Conservation (phyloP, 306 rosid species). For the apple (Malus domestica) region DNA sequence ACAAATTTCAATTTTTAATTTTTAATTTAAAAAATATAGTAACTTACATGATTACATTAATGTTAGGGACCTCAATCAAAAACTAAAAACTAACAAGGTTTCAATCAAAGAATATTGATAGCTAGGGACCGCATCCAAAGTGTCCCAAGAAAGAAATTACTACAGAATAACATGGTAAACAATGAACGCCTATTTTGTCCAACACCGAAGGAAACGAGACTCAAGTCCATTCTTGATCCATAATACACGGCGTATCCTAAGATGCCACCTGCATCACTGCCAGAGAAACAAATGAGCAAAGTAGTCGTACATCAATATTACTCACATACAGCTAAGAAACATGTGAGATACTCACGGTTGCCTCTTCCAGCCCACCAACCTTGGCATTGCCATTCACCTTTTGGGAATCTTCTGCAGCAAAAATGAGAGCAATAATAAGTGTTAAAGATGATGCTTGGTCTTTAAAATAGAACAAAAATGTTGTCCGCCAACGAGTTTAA, state of each 20-base stretch:
- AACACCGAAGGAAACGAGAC: constrained; percentile 25
- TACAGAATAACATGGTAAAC: background rate
- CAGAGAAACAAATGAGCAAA: constrained; percentile 9
- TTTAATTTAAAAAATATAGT: too few species aligned
- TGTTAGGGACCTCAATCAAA: too few species aligned
- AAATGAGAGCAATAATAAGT: background rate
- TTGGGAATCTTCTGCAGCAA: constrained; percentile 59
- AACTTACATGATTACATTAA: too few species aligned
- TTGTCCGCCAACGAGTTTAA: background rate
- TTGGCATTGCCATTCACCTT: constrained; percentile 64
- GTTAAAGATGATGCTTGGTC: background rate
- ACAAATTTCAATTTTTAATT: too few species aligned
- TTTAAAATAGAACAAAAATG: background rate
- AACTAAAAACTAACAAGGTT: too few species aligned
- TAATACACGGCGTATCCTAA: background rate
- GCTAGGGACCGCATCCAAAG: too few species aligned
- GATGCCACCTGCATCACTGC: constrained; percentile 55
- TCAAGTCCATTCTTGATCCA: constrained; percentile 37
- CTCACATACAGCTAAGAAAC: background rate
- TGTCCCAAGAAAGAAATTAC: background rate
- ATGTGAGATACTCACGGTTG: constrained; percentile 45
- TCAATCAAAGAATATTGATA: too few species aligned
- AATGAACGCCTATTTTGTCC: constrained; percentile 45
- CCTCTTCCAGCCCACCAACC: constrained; percentile 52
- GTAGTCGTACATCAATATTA: constrained; percentile 4